Evolutionary conservation across 2,329 filamentous ascomycete genomes (phyloP), one percentile per base, ranked within the genome.

Genomic region (Periglandula ipomoeae): DNA sequence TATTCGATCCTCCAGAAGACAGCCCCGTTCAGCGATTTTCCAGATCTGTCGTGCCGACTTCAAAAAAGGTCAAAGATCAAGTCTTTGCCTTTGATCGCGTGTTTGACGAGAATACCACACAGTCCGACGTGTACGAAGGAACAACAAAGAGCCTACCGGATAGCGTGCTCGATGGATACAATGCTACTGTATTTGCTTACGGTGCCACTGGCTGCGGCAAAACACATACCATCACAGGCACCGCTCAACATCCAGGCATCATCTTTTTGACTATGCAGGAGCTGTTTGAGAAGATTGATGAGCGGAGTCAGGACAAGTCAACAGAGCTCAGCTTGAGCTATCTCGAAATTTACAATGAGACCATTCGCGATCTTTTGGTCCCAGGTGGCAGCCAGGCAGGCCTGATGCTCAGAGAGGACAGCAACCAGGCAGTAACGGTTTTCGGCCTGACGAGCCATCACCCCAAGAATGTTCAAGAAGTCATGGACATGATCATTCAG

Each of bases 181-280:
- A 98, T 73, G 93, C 93, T 43, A 98, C 93, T 0, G 93, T 98
- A 4, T 98, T 98, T 65, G 93, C 93, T 44, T 98, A 98, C 66
- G 93, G 93, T 57, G 93, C 93, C 35, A 98, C 93, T 1, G 93
- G 93, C 35, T 98, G 93, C 67, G 93, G 93, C 67, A 98, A 98
- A 72, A 98, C 93, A 22, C 93, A 98, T 66, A 98, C 93, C 9
- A 98, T 98, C 61, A 89, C 85, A 3, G 93, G 93, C 56, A 96
- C 91, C 0, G 71, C 89, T 2, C 87, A 95, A 64, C 86, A 95
- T 61, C 93, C 93, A 0, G 93, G 93, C 50, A 97, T 98, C 60
- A 98, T 98, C 64, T 98, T 97, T 70, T 72, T 98, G 59, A 97
- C 93, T 1, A 98, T 98, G 90, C 91, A 97, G 67, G 93, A 98